Evolutionary conservation across 2,329 filamentous ascomycete species (phyloP), one percentile per base, ranked within the genome.

Genomic region (Alternaria conjuncta): DNA sequence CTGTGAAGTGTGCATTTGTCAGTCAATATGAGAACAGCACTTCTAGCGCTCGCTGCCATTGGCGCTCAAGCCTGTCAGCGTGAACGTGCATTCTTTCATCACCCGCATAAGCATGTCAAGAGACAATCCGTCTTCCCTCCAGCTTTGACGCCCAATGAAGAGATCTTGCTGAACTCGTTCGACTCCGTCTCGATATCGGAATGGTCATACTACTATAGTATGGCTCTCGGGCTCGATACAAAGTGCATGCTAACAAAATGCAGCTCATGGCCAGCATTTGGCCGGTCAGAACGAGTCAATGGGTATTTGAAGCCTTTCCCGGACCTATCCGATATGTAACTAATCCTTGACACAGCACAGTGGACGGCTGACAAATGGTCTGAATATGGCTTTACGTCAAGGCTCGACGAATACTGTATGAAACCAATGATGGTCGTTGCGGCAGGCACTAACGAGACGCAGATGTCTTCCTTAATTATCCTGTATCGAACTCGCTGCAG

Each of bases 131-230:
- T 71, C 3, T 79, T 79, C 46, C 78, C 78, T 20, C 77, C 78
- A 11, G 69, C 70, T 0, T 65, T 81, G 43, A 76, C 79, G 45
- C 60, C 72, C 2, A 74, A 81, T 53, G 81, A 82, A 62, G 69
- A 79, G 53, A 72, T 81, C n/a, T 68, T 82, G 47, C 63, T 80
- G 32, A 75, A 79, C 55, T 81, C 80, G 3, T 82, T 82, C 58
- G 79, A 82, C 61, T 78, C 79, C 58, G 76, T 74, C 10, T 79
- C 78, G 8, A 82, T 82, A 47, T 71, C 74, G 23, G 70, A 72
- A 58, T 80, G 76, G 76, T 77, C 75, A 4, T 79, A 79, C 64
- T 80, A 81, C 58, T 81, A 81, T 61, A 79, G 68, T 77, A 67
- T 45, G 74, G 57, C 9, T n/a, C 20, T 12, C 9, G 26, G 6